A percentile compares a stretch with the other conserved stretches of the same genome.
Evolutionary conservation across 2,329 filamentous ascomycete genomes (phyloP).

Genomic region (Penicillium sp.): DNA sequence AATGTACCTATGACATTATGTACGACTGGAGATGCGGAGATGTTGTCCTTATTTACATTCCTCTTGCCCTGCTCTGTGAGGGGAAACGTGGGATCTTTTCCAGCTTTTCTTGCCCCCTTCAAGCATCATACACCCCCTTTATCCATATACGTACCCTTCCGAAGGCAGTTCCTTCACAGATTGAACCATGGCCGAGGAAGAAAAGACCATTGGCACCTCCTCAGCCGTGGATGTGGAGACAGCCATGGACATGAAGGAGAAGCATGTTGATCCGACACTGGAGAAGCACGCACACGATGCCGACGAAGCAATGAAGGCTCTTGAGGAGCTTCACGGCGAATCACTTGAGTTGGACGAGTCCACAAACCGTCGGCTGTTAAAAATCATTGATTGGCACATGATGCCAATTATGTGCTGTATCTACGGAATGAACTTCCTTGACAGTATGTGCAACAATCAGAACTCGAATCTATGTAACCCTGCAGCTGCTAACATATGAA

Average conservation of each 20-base stretch:
- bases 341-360: conserved; percentile 55
- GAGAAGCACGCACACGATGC: conserved; percentile 58
- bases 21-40: neutral
- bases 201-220: conserved; percentile 39
- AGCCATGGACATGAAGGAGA: neutral
- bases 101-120: neutral
- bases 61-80: neutral
- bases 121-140: neutral
- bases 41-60: neutral
- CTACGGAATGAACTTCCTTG: conserved; percentile 60
- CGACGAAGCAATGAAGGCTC: conserved; percentile 61
- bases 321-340: conserved; percentile 51
- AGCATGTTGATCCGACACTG: conserved; percentile 34
- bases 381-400: conserved; percentile 62
- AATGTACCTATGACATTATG: neutral
- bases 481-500: neutral
- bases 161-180: neutral
- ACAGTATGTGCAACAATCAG: conserved; percentile 35
- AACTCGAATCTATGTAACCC: neutral
- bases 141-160: neutral
- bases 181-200: conserved; percentile 30
- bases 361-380: conserved; percentile 60
- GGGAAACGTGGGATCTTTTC: neutral
- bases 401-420: conserved; percentile 61
- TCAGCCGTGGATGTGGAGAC: conserved; percentile 24